Conservation (phyloP, 2,329 filamentous ascomycete species). For the Exophiala bonariae region DNA sequence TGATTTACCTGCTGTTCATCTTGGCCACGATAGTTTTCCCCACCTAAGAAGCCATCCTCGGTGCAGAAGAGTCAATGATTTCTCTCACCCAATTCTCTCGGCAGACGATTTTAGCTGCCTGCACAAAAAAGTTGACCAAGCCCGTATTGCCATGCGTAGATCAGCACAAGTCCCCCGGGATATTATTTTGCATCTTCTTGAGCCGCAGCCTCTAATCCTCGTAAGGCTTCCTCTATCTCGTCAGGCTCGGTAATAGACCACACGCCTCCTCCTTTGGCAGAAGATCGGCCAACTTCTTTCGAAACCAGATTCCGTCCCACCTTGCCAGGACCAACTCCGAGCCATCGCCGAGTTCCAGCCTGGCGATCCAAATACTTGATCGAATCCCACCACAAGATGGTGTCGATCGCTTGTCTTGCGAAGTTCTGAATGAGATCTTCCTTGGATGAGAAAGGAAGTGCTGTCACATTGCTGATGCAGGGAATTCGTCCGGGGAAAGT, state of each 20-base stretch:
- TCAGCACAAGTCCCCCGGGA: no score
- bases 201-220: conserved; percentile 22
- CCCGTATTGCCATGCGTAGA: neutral
- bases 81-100: no score
- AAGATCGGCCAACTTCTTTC: conserved; percentile 84
- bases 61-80: no score
- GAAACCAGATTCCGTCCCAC: conserved; percentile 91
- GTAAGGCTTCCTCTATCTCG: conserved; percentile 58
- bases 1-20: no score
- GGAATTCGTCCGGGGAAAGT: conserved; percentile 73
- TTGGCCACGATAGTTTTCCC: no score
- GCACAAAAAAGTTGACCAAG: no score
- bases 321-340: conserved; percentile 91
- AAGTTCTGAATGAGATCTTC: conserved; percentile 77
- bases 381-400: conserved; percentile 91
- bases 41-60: no score
- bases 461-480: conserved; percentile 84
- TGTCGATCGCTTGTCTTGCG: conserved; percentile 82
- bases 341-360: conserved; percentile 76
- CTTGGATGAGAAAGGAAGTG: conserved; percentile 71
- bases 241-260: conserved; percentile 85
- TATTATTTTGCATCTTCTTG: conserved; percentile 16
- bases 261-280: conserved; percentile 83
- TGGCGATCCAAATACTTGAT: conserved; percentile 87
- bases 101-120: no score